phyloP scores from a whole-genome alignment of 164 flowering plant genomes.

The Malania oleifera region DNA sequence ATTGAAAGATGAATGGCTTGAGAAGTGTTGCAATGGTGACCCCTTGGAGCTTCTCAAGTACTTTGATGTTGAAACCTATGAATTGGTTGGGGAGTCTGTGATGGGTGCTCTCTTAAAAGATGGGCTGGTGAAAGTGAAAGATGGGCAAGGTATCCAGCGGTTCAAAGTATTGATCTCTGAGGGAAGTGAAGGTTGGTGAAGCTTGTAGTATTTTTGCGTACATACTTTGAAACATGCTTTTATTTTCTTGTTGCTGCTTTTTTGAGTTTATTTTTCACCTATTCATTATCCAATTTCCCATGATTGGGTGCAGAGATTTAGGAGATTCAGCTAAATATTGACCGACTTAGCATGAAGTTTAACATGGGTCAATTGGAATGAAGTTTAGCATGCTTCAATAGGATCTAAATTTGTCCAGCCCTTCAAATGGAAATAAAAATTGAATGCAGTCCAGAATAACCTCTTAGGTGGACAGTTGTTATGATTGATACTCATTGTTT shows the following conservation, averaged over 20 bases:
- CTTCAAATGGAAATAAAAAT: too few relatives aligned
- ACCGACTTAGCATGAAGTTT: too few relatives aligned
- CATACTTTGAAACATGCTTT: too few relatives aligned
- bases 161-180: conserved; percentile 29
- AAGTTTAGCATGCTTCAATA: too few relatives aligned
- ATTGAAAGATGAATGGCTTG: conserved; percentile 87
- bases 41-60: conserved; percentile 74
- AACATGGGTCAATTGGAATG: too few relatives aligned
- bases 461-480: too few relatives aligned
- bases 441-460: too few relatives aligned
- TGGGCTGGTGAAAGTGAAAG: conserved; percentile 47
- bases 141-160: conserved; percentile 44
- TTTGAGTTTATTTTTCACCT: background rate
- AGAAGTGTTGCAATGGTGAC: conserved; percentile 69
- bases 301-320: too few relatives aligned
- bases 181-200: conserved; percentile 48
- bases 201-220: background rate
- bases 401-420: too few relatives aligned
- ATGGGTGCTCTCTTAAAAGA: conserved; percentile 64
- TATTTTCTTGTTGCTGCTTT: background rate
- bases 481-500: too few relatives aligned
- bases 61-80: conserved; percentile 99
- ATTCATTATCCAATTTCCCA: background rate
- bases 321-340: too few relatives aligned
- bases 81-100: conserved; percentile 75